Percentiles rank a stretch among this genome's conserved stretches.
Conservation (phyloP, 352 stramenopile genomes). For the Globisporangium abappressorium region DNA sequence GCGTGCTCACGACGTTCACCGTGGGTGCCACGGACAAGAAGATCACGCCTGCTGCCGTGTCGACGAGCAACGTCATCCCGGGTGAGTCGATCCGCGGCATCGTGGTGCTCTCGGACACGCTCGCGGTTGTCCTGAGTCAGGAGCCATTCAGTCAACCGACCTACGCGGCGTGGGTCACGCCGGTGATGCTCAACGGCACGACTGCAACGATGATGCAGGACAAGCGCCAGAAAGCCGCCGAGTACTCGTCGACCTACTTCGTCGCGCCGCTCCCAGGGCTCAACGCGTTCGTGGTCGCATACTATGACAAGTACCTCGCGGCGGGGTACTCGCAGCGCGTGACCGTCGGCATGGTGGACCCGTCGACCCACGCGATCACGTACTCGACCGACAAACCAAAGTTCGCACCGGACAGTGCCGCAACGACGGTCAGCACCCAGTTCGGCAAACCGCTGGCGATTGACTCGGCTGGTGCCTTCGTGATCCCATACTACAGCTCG, state of each 20-base stretch:
- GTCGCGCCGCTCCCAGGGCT: conserved; percentile 31
- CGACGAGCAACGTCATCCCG: conserved; percentile 22
- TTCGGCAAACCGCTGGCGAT: conserved; percentile 40
- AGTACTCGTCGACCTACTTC: conserved; percentile 33
- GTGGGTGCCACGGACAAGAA: conserved; percentile 30
- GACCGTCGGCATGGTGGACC: conserved; percentile 35
- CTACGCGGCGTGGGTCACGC: conserved; percentile 27
- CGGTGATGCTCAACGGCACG: conserved; percentile 27
- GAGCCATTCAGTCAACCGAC: conserved; percentile 4
- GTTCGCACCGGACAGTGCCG: conserved; percentile 36
- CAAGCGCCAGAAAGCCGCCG: conserved; percentile 26
- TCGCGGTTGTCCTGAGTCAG: conserved; percentile 32
- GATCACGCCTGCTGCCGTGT: conserved; percentile 20
- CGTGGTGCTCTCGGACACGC: conserved; percentile 54
- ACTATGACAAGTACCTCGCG: conserved; percentile 37
- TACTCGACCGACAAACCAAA: conserved; percentile 19
- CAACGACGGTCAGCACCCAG: conserved; percentile 17
- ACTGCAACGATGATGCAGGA: conserved; percentile 19
- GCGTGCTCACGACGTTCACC: conserved; percentile 50
- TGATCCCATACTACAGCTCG: conserved; percentile 52
- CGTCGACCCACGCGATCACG: conserved; percentile 30
- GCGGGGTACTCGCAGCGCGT: conserved; percentile 34
- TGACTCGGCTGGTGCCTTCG: conserved; percentile 27
- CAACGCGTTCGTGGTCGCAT: conserved; percentile 38
- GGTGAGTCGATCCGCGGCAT: conserved; percentile 39